Conservation (phyloP, 108 stramenopile genomes). For the Nannochloropsis salina region DNA sequence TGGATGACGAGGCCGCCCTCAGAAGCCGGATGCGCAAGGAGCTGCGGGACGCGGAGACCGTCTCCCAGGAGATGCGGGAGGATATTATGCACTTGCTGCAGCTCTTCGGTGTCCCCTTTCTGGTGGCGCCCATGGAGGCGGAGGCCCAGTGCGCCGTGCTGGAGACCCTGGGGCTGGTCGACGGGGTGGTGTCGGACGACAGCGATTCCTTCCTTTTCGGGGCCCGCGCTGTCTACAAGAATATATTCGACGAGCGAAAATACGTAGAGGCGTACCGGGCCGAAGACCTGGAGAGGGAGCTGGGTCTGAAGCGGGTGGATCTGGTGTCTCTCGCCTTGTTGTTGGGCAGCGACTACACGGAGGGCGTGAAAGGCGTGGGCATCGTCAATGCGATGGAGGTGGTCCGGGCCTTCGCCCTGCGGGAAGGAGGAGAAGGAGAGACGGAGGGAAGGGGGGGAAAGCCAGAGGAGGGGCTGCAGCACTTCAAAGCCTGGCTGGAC, state of each 20-base stretch:
- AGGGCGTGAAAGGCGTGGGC: slow-evolving; percentile 93
- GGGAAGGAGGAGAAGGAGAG: slow-evolving; percentile 56
- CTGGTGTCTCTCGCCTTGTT: slow-evolving; percentile 86
- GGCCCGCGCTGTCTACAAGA: slow-evolving; percentile 76
- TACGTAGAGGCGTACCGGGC: slow-evolving; percentile 87
- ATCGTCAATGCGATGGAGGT: slow-evolving; percentile 99
- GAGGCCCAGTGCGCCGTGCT: slow-evolving; percentile 90
- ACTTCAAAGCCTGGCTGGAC: slow-evolving; percentile 53
- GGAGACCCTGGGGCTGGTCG: slow-evolving; percentile 76
- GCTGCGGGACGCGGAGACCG: slow-evolving; percentile 68
- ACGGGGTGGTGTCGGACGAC: slow-evolving; percentile 97
- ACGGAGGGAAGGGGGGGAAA: slow-evolving; percentile 58
- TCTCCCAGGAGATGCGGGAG: slow-evolving; percentile 88
- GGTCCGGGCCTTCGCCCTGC: slow-evolving; percentile 63
- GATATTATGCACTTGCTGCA: slow-evolving; percentile 77
- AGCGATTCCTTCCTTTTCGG: slow-evolving; percentile 97
- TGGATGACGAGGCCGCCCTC: slow-evolving; percentile 43
- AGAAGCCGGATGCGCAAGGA: slow-evolving; percentile 35
- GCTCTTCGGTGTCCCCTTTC: slow-evolving; percentile 88
- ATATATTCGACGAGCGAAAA: slow-evolving; percentile 91
- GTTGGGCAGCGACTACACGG: slow-evolving; percentile 93
- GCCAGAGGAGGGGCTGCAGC: slow-evolving; percentile 28
- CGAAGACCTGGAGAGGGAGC: slow-evolving; percentile 69
- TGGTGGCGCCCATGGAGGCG: slow-evolving; percentile 93
- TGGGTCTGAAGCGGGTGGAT: slow-evolving; percentile 70